Base-by-base conservation (phyloP, 1,284 basidiomycete species). In the Psilocybe mexicana region DNA sequence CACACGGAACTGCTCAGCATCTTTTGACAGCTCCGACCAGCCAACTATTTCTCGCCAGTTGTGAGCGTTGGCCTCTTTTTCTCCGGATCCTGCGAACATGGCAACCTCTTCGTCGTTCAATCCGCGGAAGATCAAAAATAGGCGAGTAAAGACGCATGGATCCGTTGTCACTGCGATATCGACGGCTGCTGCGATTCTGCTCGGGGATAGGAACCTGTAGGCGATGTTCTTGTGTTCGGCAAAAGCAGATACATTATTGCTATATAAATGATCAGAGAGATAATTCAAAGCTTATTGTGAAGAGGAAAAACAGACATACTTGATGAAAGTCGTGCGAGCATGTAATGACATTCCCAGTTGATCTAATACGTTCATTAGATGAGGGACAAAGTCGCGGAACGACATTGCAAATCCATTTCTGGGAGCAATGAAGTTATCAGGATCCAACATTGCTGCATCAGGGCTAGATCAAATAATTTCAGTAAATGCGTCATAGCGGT, bases 51-150 rank as follows among this genome's bases (percentile, higher is more conserved):
- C 87, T 57, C 88, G 77, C 90, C 91, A 93, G 71, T 92, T 90
- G 63, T 81, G 79, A 14, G 77, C 73, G 61, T 89, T 88, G 24
- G 90, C 91, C 69, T 92, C 91, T 73, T 92, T 93, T 74, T 92
- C 91, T 6, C 90, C 89, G 2, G 89, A 84, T n/a, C 82, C 85
- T 3, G 83, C 82, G 68, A 92, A 92, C 30, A 82, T 70, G 24
- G 80, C 80, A 59, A 90, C 74, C 59, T 93, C 90, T 54, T 92
- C 90, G 62, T 93, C 90, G n/a, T 79, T 79, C 25, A 93, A 72
- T 0, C 90, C 91, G 33, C 90, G 85, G 74, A 86, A 92, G 71
- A 93, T 90, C 55, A 93, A 79, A 77, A 93, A 93, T 26, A 93
- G 73, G 24, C 90, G 85, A n/a, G 88, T 92, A 71, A 91, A 92